Evolutionary conservation across 2,329 filamentous ascomycete species (phyloP).

Genomic region (Neonectria coccinea): DNA sequence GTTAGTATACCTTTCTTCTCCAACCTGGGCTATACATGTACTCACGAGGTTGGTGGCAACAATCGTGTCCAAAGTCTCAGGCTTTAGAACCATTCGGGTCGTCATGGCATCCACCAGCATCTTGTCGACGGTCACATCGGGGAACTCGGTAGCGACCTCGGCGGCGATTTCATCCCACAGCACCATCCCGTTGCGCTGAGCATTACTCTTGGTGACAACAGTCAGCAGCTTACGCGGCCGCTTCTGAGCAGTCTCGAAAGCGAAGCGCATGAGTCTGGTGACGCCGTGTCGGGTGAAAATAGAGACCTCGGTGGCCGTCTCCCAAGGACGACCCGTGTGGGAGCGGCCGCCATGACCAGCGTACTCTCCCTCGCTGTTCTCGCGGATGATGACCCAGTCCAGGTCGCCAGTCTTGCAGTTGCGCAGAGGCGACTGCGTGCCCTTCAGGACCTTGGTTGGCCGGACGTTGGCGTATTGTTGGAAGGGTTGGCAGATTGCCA

Average conservation of each 20-base stretch:
- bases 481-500: constrained; percentile 72
- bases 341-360: constrained; percentile 73
- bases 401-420: constrained; percentile 65
- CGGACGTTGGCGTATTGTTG: constrained; percentile 76
- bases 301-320: constrained; percentile 70
- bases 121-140: constrained; percentile 71
- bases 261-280: constrained; percentile 71
- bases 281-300: constrained; percentile 72
- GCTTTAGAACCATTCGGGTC: constrained; percentile 71
- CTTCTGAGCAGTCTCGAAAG: constrained; percentile 69
- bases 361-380: constrained; percentile 76
- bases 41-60: constrained; percentile 69
- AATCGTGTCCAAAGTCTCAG: constrained; percentile 70
- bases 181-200: constrained; percentile 75
- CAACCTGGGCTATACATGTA: neutral
- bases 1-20: neutral
- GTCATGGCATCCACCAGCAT: constrained; percentile 78
- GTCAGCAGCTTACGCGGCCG: constrained; percentile 69
- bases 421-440: constrained; percentile 67
- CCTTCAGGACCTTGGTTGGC: constrained; percentile 70
- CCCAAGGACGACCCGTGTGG: constrained; percentile 69
- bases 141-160: constrained; percentile 67
- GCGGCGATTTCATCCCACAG: constrained; percentile 74
- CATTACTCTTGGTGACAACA: constrained; percentile 74
- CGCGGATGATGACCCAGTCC: constrained; percentile 75